These are phyloP conservation scores for Tetrahymena borealis DNA, from an alignment of 73 alveolate species.

Conservation along the genomic window DNA sequence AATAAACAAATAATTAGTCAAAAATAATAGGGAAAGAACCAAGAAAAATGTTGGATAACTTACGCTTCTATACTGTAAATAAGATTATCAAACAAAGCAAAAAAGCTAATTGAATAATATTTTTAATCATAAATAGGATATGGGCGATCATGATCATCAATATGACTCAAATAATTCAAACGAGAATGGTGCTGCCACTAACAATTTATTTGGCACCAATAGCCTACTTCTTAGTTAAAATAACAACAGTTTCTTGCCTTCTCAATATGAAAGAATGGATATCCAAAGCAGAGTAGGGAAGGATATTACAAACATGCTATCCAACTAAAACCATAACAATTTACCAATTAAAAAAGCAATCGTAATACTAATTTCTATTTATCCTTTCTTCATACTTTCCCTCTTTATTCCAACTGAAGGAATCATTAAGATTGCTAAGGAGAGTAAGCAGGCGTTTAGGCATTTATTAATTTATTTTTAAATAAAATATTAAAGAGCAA, in stretches of 20 bases:
- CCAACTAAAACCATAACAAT: not conserved
- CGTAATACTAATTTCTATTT: not conserved
- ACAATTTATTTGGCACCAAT: not conserved
- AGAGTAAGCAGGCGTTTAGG: not conserved
- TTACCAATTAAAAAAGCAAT: not conserved
- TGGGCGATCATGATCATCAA: not conserved
- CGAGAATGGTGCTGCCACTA: not conserved
- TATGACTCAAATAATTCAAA: not conserved
- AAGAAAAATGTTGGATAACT: not conserved
- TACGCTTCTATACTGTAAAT: not conserved
- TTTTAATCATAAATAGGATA: not conserved
- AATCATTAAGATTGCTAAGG: not conserved
- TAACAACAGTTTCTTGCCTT: not conserved
- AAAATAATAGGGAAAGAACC: not conserved
- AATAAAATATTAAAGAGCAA: not conserved
- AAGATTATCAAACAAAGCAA: not conserved
- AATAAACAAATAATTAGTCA: not conserved
- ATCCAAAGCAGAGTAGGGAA: not conserved
- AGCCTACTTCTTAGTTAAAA: not conserved
- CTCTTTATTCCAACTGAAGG: not conserved
- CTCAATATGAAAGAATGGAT: not conserved
- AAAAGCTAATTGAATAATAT: not conserved
- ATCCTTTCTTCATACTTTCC: not conserved
- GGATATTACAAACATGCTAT: not conserved
- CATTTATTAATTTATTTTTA: not conserved